Conservation (phyloP, 2,329 filamentous ascomycete genomes). For the Paramyrothecium sp. region DNA sequence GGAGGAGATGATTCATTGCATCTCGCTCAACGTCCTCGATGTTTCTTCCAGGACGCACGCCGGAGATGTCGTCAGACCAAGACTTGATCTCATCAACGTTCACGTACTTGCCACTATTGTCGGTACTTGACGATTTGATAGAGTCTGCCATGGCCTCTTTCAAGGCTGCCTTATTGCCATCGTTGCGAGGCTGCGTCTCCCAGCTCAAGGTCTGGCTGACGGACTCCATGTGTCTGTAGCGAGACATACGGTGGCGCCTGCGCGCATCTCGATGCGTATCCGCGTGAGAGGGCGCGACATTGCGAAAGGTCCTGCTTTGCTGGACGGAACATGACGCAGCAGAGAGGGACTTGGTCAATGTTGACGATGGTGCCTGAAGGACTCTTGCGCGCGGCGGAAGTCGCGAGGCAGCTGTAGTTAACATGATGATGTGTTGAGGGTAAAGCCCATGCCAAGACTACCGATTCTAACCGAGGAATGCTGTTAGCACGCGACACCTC, state of each 20-base stretch:
- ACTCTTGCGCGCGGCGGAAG: slow-evolving; percentile 25
- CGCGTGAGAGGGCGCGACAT: slow-evolving; percentile 45
- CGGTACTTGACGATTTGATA: slow-evolving; percentile 33
- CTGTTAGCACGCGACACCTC: neutral
- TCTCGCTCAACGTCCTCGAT: slow-evolving; percentile 44
- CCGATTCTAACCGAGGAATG: neutral
- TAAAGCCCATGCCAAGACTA: neutral
- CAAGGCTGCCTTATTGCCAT: slow-evolving; percentile 32
- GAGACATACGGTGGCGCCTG: slow-evolving; percentile 40
- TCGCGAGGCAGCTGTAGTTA: slow-evolving; percentile 19
- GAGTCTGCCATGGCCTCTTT: slow-evolving; percentile 38
- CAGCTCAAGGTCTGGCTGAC: slow-evolving; percentile 43
- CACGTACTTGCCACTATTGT: slow-evolving; percentile 28
- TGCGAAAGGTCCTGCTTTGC: slow-evolving; percentile 43
- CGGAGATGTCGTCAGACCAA: slow-evolving; percentile 33
- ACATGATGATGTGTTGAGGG: slow-evolving; percentile 18
- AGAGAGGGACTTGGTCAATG: slow-evolving; percentile 9
- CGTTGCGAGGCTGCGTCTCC: slow-evolving; percentile 33
- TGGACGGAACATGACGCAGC: slow-evolving; percentile 12
- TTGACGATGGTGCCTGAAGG: slow-evolving; percentile 14
- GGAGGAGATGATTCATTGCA: slow-evolving; percentile 42
- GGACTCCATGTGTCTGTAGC: slow-evolving; percentile 45
- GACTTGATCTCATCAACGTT: slow-evolving; percentile 32
- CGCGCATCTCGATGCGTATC: slow-evolving; percentile 40
- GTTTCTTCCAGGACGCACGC: slow-evolving; percentile 36